Evolutionary conservation across 495 filamentous ascomycete genomes (phyloP), one percentile per base, ranked within the genome.

Genomic region (Penicillium bialowiezense): DNA sequence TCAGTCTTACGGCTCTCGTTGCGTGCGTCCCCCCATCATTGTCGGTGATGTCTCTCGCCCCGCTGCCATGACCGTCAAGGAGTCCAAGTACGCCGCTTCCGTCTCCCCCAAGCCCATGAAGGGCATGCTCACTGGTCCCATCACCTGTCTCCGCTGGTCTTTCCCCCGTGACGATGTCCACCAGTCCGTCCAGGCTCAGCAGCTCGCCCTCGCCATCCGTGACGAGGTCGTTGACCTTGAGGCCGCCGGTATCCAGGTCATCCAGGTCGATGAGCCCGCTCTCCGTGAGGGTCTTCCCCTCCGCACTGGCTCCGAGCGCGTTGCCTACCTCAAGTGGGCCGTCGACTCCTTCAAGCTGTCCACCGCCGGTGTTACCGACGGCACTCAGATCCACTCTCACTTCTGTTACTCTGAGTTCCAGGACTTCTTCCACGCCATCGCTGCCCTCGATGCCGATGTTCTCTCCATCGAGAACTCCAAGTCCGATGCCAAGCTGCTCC

Each of bases 401-500:
- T 98, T 98, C 90, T 98, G 93, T 74, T 98, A 98, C 85, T 96
- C 91, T 37, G 93, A 98, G 80, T 98, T 98, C 88, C 93, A 98
- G 77, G 93, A 98, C 81, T 98, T 98, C 83, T 98, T 98, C 88
- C 89, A 97, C 71, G 92, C 93, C 73, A 98, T 98, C 58, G 90
- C 95, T 52, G 95, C 95, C 34, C 82, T 98, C 49, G 93, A 98
- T 69, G 91, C 93, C 58, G 93, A 98, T 78, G 93, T 98, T 47
- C 85, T 98, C 58, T 91, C 86, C 65, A 98, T 98, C 64, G 93
- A 98, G 86, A 97, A 97, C 88, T 91, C 87, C 84, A 97, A 97
- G 87, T 95, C 89, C 53, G 93, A 98, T 72, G 91, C 95, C 62
- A 98, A 98, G 86, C 84, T 98, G 51, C 85, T 98, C 68, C 88